Base-by-base conservation (phyloP, 2,329 filamentous ascomycete species). In the Bipolaris gigantea region DNA sequence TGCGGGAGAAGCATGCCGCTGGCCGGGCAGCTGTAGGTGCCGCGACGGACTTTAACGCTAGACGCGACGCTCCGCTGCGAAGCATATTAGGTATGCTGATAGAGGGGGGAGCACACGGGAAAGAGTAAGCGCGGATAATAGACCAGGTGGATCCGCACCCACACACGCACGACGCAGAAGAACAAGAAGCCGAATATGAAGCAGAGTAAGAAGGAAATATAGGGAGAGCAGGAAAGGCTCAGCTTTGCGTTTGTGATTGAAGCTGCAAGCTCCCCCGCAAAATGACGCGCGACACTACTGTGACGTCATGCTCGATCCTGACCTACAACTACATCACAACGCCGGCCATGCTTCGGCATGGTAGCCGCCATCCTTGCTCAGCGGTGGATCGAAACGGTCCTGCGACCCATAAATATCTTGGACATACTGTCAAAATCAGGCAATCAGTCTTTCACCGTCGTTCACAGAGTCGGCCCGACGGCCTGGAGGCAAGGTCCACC, bases 51-150 rank as follows among this genome's bases (percentile, higher is more conserved):
- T 75, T 73, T 55, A 77, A 60, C 40, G 73, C 69, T 45, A 75
- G 62, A 57, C 78, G 75, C 54, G 74, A 70, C 53, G 76, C 77
- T 69, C 71, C 72, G 50, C 73, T 74, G 62, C 78, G 77, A 63
- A 80, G 72, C 77, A 79, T 79, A 46, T 47, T 51, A 30, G 13
- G 9, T n/a, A 11, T n/a, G 35, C 11, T 19, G 16, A 2, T 21
- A 8, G 3, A 25, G 25, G 6, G 25, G 15, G 30, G 18, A 45
- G 38, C 16, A 21, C n/a, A 32, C 19, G 10, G 10, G 16, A 21
- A 21, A 23, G 1, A 18, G 23, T 23, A 34, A 27, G 35, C 10
- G 25, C 15, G 32, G 32, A 23, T 11, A 36, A 18, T 6, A 13
- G 33, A 25, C 8, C 4, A 18, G 32, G 18, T 15, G 25, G n/a